These are phyloP conservation scores for Cercospora zeae-maydis DNA, from an alignment of 2,329 filamentous ascomycete species.

Conservation along the genomic window DNA sequence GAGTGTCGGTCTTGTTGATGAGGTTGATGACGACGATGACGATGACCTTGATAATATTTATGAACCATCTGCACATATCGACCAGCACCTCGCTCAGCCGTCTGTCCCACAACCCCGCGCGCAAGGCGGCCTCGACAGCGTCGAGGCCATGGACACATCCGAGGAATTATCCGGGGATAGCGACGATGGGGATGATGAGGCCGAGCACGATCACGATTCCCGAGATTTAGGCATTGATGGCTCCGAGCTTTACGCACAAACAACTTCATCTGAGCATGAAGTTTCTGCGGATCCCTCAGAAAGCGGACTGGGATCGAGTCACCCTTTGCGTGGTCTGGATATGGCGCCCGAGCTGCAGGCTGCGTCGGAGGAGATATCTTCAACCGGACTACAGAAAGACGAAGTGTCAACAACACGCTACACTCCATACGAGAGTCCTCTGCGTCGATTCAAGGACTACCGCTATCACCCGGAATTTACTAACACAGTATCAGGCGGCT, in stretches of 20 bases:
- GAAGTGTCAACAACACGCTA: slow-evolving; percentile 22
- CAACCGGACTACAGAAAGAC: slow-evolving; percentile 15
- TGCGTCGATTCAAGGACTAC: slow-evolving; percentile 80
- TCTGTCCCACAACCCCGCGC: not conserved
- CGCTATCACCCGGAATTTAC: slow-evolving; percentile 80
- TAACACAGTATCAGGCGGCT: slow-evolving; percentile 67
- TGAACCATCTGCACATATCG: not conserved
- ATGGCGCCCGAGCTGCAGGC: slow-evolving; percentile 41
- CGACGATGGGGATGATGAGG: slow-evolving; percentile 1
- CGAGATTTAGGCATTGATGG: not conserved
- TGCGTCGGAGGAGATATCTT: slow-evolving; percentile 18
- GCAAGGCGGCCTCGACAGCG: slow-evolving; percentile 18
- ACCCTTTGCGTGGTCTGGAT: slow-evolving; percentile 23
- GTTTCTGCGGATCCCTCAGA: not conserved
- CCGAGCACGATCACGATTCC: not conserved
- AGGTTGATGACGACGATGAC: slow-evolving; percentile 2
- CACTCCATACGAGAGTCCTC: slow-evolving; percentile 75
- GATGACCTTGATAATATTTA: slow-evolving; percentile 15
- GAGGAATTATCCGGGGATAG: slow-evolving; percentile 15
- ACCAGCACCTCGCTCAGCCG: not conserved
- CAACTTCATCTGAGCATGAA: not conserved
- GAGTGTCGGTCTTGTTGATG: not conserved
- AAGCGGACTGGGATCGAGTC: not conserved
- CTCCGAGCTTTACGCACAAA: not conserved
- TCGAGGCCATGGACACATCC: slow-evolving; percentile 26